These are phyloP conservation scores for Rostrohypoxylon terebratum DNA, from an alignment of 495 filamentous ascomycete genomes.

Conservation along the genomic window DNA sequence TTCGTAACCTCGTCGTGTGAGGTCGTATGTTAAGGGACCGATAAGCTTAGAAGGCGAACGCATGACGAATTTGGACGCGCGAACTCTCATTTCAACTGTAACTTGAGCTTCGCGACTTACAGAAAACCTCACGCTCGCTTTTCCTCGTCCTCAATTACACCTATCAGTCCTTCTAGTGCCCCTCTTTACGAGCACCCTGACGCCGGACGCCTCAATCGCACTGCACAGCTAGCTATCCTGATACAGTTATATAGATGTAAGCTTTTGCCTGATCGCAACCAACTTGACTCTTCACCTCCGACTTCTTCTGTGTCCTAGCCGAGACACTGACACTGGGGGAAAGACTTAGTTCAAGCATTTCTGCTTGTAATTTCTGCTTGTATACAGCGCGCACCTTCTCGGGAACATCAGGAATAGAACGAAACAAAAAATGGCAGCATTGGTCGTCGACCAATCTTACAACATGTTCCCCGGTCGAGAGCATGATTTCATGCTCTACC, in stretches of 20 bases:
- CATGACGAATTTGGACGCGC: slow-evolving; percentile 29
- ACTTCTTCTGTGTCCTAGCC: slow-evolving; percentile 17
- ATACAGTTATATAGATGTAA: slow-evolving; percentile 46
- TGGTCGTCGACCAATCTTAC: slow-evolving; percentile 48
- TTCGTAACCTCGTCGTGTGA: slow-evolving; percentile 35
- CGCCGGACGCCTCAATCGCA: background rate
- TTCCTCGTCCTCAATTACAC: background rate
- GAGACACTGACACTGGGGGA: slow-evolving; percentile 41
- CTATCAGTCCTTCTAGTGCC: slow-evolving; percentile 1
- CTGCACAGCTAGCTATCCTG: background rate
- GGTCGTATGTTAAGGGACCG: slow-evolving; percentile 24
- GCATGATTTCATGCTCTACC: slow-evolving; percentile 58
- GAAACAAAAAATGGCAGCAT: slow-evolving; percentile 45
- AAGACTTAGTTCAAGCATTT: slow-evolving; percentile 35
- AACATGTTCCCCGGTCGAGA: slow-evolving; percentile 51
- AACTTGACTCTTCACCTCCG: slow-evolving; percentile 6
- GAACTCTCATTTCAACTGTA: slow-evolving; percentile 12
- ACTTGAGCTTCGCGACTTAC: slow-evolving; percentile 26
- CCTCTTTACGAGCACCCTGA: slow-evolving; percentile 4
- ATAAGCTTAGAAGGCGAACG: slow-evolving; percentile 24
- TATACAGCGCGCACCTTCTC: slow-evolving; percentile 24
- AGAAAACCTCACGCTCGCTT: slow-evolving; percentile 19
- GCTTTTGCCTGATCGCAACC: slow-evolving; percentile 27
- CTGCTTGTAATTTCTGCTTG: slow-evolving; percentile 29
- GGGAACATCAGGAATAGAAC: slow-evolving; percentile 16